A percentile compares a stretch with the other conserved stretches of the same genome.
Conservation (phyloP, 192 early-diverging fungal genomes). For the Thamnidium elegans region DNA sequence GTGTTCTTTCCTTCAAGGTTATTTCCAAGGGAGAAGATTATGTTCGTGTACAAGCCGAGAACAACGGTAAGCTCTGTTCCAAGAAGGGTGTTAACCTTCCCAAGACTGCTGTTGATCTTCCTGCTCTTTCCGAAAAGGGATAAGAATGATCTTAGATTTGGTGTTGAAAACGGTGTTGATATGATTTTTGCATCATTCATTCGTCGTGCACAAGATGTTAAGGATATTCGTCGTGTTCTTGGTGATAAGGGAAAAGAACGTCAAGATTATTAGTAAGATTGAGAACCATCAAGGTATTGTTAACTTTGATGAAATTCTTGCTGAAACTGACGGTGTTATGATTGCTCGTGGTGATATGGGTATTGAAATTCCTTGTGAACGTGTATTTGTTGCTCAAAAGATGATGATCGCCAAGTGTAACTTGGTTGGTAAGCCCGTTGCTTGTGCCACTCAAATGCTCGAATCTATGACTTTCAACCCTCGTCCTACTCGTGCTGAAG, state of each 20-base stretch:
- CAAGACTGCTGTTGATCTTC: slow-evolving; percentile 79
- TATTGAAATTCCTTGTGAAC: slow-evolving; percentile 90
- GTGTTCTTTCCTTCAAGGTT: slow-evolving; percentile 90
- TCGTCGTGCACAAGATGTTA: slow-evolving; percentile 83
- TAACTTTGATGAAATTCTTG: slow-evolving; percentile 94
- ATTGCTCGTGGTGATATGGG: slow-evolving; percentile 94
- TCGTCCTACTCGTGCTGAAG: slow-evolving; percentile 94
- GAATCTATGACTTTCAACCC: slow-evolving; percentile 93
- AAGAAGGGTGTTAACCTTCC: slow-evolving; percentile 95
- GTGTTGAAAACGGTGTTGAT: slow-evolving; percentile 85
- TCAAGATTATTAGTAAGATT: slow-evolving; percentile 96
- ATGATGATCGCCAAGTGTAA: slow-evolving; percentile 98
- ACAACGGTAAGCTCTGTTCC: slow-evolving; percentile 76
- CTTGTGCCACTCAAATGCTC: slow-evolving; percentile 95
- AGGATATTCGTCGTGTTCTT: slow-evolving; percentile 82
- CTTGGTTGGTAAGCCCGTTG: slow-evolving; percentile 88
- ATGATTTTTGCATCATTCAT: slow-evolving; percentile 95
- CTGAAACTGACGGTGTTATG: slow-evolving; percentile 92
- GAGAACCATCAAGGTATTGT: slow-evolving; percentile 89
- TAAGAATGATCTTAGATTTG: slow-evolving; percentile 81
- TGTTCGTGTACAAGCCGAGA: slow-evolving; percentile 64
- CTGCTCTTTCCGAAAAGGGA: slow-evolving; percentile 90
- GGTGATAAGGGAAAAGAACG: slow-evolving; percentile 70
- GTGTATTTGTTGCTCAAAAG: slow-evolving; percentile 87
- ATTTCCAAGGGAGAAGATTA: slow-evolving; percentile 55